These are phyloP conservation scores for Syncephalis plumigaleata DNA, from an alignment of 371 early-diverging fungal species.

Conservation along the genomic window DNA sequence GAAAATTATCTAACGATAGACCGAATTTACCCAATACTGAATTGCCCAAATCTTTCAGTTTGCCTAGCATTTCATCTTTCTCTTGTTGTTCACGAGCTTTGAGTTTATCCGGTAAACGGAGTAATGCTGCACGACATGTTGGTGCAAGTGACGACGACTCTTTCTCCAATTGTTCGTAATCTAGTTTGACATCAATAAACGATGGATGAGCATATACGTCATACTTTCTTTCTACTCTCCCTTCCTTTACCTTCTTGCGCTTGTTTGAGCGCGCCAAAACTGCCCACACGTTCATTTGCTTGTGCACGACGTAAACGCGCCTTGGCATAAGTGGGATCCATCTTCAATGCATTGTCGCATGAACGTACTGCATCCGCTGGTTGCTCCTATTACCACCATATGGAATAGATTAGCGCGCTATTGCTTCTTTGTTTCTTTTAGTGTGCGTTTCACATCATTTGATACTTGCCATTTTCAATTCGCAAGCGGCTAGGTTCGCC, in stretches of 20 bases:
- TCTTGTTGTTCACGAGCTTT: conserved; percentile 35
- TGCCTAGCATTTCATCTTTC: conserved; percentile 57
- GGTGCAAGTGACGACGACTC: conserved; percentile 9
- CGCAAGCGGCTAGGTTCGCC: conserved; percentile 50
- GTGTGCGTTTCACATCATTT: too few relatives aligned
- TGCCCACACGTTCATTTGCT: conserved; percentile 42
- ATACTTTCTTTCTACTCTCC: conserved; percentile 14
- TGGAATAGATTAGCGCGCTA: not conserved
- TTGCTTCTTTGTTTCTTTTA: not conserved
- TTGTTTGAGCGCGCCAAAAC: conserved; percentile 25
- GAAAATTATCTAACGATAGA: conserved; percentile 51
- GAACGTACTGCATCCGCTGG: conserved; percentile 24
- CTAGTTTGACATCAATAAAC: not conserved
- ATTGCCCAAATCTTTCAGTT: conserved; percentile 57
- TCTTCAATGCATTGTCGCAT: conserved; percentile 43
- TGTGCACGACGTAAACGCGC: conserved; percentile 73
- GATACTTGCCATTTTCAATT: conserved; percentile 39
- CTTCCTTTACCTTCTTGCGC: conserved; percentile 14
- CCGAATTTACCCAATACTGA: conserved; percentile 55
- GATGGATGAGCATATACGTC: not conserved
- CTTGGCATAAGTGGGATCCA: conserved; percentile 62
- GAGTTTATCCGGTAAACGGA: conserved; percentile 20
- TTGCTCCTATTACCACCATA: conserved; percentile 14
- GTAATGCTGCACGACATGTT: conserved; percentile 17
- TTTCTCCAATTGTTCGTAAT: not conserved